Evolutionary conservation across 345 rosid genomes (phyloP).

Genomic region (Brassica napus): DNA sequence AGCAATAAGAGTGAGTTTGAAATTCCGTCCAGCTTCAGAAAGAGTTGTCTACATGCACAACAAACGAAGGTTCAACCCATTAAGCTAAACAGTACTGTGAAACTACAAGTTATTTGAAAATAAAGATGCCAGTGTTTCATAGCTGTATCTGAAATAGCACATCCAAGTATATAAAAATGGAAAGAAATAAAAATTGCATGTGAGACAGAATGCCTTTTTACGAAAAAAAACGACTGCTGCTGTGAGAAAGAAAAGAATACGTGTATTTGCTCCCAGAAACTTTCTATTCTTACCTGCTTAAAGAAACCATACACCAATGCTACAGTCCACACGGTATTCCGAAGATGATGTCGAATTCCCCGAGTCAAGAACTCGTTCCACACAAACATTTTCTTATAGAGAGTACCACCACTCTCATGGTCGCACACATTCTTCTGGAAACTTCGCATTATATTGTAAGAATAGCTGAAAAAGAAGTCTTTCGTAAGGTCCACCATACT

Average conservation of each 20-base stretch:
- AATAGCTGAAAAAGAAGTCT: conserved; percentile 99
- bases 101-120: conserved; percentile 2
- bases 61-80: conserved; percentile 30
- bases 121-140: conserved; percentile 4
- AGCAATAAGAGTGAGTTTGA: conserved; percentile 85
- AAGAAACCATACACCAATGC: conserved; percentile 96
- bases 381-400: conserved; percentile 93
- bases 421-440: conserved; percentile 83
- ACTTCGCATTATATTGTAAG: conserved; percentile 90
- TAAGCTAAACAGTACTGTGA: conserved; percentile 1
- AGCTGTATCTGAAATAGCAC: conserved; percentile 12
- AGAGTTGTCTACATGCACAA: conserved; percentile 61
- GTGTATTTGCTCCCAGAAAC: neutral
- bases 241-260: neutral
- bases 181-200: neutral
- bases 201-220: neutral
- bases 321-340: conserved; percentile 91
- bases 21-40: conserved; percentile 72
- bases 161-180: neutral
- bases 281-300: conserved; percentile 68
- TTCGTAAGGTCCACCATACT: conserved; percentile 89
- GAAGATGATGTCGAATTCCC: conserved; percentile 85
- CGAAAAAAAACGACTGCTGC: neutral
- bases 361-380: conserved; percentile 98
- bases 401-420: conserved; percentile 63